A percentile compares a stretch with the other conserved stretches of the same genome.
Evolutionary conservation across 495 filamentous ascomycete genomes (phyloP).

Genomic region (Delitschia confertaspora): DNA sequence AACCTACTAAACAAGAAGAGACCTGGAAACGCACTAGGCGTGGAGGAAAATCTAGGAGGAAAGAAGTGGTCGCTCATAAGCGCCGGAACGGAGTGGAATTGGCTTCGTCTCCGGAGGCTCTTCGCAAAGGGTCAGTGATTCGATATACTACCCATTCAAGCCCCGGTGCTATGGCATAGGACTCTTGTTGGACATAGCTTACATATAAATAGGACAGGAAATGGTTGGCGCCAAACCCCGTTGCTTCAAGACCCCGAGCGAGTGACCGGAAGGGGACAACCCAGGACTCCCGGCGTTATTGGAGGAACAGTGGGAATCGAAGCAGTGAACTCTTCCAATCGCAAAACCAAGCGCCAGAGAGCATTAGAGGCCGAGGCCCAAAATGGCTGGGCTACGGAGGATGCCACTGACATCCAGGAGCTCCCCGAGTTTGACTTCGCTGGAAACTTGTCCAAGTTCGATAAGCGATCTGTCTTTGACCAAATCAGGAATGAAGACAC

Average conservation of each 20-base stretch:
- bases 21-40: constrained; percentile 13
- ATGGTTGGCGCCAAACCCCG: constrained; percentile 79
- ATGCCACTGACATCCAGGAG: constrained; percentile 94
- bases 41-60: constrained; percentile 22
- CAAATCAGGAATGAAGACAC: constrained; percentile 80
- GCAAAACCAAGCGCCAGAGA: constrained; percentile 36
- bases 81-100: constrained; percentile 19
- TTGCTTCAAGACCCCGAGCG: constrained; percentile 48
- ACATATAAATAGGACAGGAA: constrained; percentile 30
- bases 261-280: constrained; percentile 33
- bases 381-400: constrained; percentile 93
- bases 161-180: too few relatives aligned
- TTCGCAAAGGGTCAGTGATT: constrained; percentile 20
- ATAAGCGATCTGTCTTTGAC: constrained; percentile 81
- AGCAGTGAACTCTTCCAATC: constrained; percentile 23
- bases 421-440: constrained; percentile 90
- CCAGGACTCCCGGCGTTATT: constrained; percentile 26
- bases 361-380: constrained; percentile 50
- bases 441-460: constrained; percentile 80
- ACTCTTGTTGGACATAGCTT: too few relatives aligned
- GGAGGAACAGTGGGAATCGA: constrained; percentile 21
- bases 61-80: constrained; percentile 21
- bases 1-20: constrained; percentile 9
- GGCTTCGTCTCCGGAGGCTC: constrained; percentile 22
- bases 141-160: too few relatives aligned